phyloP scores from a whole-genome alignment of 1,284 basidiomycete species.

The Grifola frondosa region DNA sequence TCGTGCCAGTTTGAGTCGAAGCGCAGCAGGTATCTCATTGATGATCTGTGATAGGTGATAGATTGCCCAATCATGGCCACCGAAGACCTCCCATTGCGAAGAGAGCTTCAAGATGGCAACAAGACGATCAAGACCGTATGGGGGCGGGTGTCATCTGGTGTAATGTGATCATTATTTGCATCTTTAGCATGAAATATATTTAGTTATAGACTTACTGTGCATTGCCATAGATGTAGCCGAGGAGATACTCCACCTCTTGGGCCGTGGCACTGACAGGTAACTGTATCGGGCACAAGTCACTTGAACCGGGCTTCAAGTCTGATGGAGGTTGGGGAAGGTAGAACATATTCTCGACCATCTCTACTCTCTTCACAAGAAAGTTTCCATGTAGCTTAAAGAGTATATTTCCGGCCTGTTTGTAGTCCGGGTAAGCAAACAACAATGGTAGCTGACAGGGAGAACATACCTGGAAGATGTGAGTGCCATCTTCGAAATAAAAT shows the following conservation, averaged over 20 bases:
- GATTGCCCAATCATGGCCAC: not conserved
- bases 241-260: not conserved
- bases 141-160: not conserved
- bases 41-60: not conserved
- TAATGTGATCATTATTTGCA: not conserved
- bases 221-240: not conserved
- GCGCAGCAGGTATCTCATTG: not conserved
- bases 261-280: not conserved
- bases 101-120: not conserved
- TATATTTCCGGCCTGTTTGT: not conserved
- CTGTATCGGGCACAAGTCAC: not conserved
- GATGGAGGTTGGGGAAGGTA: not conserved
- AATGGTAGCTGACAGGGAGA: not conserved
- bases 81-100: not conserved
- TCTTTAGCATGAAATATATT: not conserved
- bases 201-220: no score
- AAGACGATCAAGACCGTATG: not conserved
- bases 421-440: not conserved
- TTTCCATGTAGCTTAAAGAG: not conserved
- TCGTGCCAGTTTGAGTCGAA: not conserved
- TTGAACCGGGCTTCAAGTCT: no score
- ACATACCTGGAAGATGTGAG: not conserved
- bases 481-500: not conserved
- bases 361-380: not conserved
- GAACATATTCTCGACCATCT: not conserved